Evolutionary conservation across 768 basidiomycete species (phyloP).

Genomic region (Naganishia vishniacii): DNA sequence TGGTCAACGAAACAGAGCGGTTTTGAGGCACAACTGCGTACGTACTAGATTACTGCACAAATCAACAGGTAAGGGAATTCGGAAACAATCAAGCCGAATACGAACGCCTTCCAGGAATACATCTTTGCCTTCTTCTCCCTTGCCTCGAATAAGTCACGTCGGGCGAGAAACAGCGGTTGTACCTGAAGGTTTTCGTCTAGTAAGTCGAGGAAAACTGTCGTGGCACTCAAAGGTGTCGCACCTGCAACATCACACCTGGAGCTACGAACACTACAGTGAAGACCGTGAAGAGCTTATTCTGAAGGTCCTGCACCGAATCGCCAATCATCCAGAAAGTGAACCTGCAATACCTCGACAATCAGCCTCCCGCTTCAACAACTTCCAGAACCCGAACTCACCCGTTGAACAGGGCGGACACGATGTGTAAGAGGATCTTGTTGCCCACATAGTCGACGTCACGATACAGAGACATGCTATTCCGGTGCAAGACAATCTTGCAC

Average conservation of each 20-base stretch:
- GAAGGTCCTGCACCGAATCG: slow-evolving; percentile 59
- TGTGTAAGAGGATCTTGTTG: slow-evolving; percentile 46
- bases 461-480: slow-evolving; percentile 57
- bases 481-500: slow-evolving; percentile 20
- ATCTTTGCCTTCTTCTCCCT: slow-evolving; percentile 41
- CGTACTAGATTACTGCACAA: slow-evolving; percentile 40
- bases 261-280: slow-evolving; percentile 44
- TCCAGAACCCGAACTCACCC: too few relatives aligned
- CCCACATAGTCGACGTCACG: slow-evolving; percentile 49
- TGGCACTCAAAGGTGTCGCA: slow-evolving; percentile 53
- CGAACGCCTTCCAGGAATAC: slow-evolving; percentile 40
- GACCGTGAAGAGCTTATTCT: slow-evolving; percentile 71
- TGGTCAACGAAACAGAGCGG: too few relatives aligned
- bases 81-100: slow-evolving; percentile 39
- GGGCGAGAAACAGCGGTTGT: slow-evolving; percentile 71
- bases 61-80: slow-evolving; percentile 41
- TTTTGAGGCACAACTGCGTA: too few relatives aligned
- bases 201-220: slow-evolving; percentile 52
- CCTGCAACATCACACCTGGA: slow-evolving; percentile 51
- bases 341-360: neutral
- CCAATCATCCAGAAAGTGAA: slow-evolving; percentile 64
- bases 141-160: slow-evolving; percentile 52
- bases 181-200: too few relatives aligned
- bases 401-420: slow-evolving; percentile 37
- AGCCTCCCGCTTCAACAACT: too few relatives aligned